Conservation (phyloP, 2,329 filamentous ascomycete species). For the Arthrobotrys musiformis region DNA sequence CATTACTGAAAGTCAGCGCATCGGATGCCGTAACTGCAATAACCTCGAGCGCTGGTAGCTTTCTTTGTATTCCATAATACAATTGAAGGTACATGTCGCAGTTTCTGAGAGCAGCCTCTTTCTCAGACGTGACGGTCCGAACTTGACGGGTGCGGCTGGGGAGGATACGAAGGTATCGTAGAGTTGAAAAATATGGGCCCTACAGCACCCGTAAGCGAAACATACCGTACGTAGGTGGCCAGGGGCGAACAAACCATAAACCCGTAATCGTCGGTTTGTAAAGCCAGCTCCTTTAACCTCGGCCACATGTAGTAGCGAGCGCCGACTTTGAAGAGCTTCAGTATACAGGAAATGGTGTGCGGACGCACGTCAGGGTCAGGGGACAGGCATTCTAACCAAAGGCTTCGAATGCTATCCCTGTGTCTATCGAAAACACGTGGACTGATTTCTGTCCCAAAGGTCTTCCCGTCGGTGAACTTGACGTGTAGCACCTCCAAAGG, state of each 20-base stretch:
- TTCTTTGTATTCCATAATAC: not conserved
- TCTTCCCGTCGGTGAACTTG: not conserved
- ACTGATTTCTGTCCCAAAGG: not conserved
- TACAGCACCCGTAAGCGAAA: not conserved
- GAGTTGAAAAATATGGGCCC: not conserved
- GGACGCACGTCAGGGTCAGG: not conserved
- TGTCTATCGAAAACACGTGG: not conserved
- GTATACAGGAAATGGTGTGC: not conserved
- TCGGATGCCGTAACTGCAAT: constrained; percentile 21
- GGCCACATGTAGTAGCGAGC: not conserved
- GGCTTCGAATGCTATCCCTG: not conserved
- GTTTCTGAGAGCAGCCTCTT: not conserved
- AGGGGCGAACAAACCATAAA: not conserved
- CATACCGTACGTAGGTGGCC: no score
- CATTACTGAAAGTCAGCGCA: not conserved
- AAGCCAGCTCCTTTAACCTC: constrained; percentile 14
- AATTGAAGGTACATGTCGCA: constrained; percentile 1
- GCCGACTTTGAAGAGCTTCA: not conserved
- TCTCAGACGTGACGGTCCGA: constrained; percentile 3
- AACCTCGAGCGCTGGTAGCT: constrained; percentile 7
- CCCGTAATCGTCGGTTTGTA: constrained; percentile 7
- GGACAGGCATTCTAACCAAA: constrained; percentile 20
- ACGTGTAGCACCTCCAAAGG: constrained; percentile 25
- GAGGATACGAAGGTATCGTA: constrained; percentile 25
- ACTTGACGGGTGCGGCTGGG: not conserved